A percentile compares a stretch with the other conserved stretches of the same genome.
phyloP scores from a whole-genome alignment of 2,329 filamentous ascomycete species.

The Talaromyces funiculosus region DNA sequence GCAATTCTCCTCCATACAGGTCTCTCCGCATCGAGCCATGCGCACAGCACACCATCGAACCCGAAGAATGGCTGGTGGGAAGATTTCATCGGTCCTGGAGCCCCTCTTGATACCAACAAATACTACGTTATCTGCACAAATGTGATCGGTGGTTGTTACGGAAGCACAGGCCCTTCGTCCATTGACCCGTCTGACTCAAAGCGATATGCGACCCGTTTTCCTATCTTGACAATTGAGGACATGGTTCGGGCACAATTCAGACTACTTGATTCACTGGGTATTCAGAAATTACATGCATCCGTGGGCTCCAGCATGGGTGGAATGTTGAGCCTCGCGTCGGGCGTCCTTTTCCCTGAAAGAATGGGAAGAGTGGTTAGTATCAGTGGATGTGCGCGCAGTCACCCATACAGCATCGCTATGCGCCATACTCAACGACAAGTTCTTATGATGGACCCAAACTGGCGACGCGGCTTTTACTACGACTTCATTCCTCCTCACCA shows the following conservation, averaged over 20 bases:
- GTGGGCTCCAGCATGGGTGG: slow-evolving; percentile 97
- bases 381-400: slow-evolving; percentile 86
- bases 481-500: slow-evolving; percentile 80
- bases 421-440: slow-evolving; percentile 95
- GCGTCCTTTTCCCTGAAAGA: slow-evolving; percentile 73
- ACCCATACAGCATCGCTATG: slow-evolving; percentile 98
- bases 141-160: slow-evolving; percentile 91
- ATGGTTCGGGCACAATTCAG: slow-evolving; percentile 97
- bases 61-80: slow-evolving; percentile 97
- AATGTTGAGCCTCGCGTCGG: slow-evolving; percentile 91
- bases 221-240: slow-evolving; percentile 90
- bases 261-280: slow-evolving; percentile 71
- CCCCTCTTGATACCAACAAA: slow-evolving; percentile 80
- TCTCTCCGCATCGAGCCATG: slow-evolving; percentile 93
- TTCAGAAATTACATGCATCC: slow-evolving; percentile 77
- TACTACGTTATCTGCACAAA: slow-evolving; percentile 96
- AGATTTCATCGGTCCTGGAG: slow-evolving; percentile 87
- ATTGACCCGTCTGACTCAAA: slow-evolving; percentile 83
- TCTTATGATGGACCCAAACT: slow-evolving; percentile 97
- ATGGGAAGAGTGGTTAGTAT: slow-evolving; percentile 81
- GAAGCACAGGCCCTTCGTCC: slow-evolving; percentile 84
- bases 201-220: slow-evolving; percentile 88
- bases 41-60: slow-evolving; percentile 82
- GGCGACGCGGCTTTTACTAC: slow-evolving; percentile 94
- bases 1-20: slow-evolving; percentile 90